phyloP scores from a whole-genome alignment of 2,329 filamentous ascomycete species.

The Pseudocercospora fuligena region DNA sequence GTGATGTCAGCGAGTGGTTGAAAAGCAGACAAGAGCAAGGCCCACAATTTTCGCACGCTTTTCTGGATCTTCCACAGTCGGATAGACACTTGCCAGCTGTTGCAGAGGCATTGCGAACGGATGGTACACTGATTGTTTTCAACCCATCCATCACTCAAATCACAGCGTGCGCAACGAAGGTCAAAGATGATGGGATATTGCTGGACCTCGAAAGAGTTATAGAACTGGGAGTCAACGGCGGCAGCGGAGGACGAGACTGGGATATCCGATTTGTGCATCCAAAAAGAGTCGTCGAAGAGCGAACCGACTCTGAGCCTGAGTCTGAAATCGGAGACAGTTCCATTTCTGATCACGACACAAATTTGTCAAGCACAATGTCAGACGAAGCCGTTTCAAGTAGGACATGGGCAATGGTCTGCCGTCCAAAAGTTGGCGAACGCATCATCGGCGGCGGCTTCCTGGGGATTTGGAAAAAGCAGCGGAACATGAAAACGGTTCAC shows the following conservation, averaged over 20 bases:
- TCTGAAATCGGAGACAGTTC: conserved; percentile 8
- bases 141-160: conserved; percentile 81
- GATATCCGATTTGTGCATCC: conserved; percentile 61
- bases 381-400: neutral
- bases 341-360: neutral
- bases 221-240: conserved; percentile 58
- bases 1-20: conserved; percentile 68
- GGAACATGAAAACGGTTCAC: conserved; percentile 25
- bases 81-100: conserved; percentile 58
- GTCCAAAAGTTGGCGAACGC: conserved; percentile 46
- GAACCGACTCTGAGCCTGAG: conserved; percentile 3
- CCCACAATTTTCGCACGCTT: conserved; percentile 69
- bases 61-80: conserved; percentile 74
- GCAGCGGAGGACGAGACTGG: conserved; percentile 65
- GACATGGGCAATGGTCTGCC: conserved; percentile 40
- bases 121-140: conserved; percentile 72
- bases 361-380: neutral
- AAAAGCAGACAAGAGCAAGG: conserved; percentile 42
- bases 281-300: conserved; percentile 22
- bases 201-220: conserved; percentile 64
- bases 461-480: conserved; percentile 43
- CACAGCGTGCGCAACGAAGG: conserved; percentile 63
- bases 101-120: conserved; percentile 63
- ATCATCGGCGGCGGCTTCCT: conserved; percentile 47
- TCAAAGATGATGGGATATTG: conserved; percentile 60